A percentile compares a stretch with the other conserved stretches of the same genome.
Conservation (phyloP, 192 early-diverging fungal genomes). For the Phlyctochytrium arcticum region DNA sequence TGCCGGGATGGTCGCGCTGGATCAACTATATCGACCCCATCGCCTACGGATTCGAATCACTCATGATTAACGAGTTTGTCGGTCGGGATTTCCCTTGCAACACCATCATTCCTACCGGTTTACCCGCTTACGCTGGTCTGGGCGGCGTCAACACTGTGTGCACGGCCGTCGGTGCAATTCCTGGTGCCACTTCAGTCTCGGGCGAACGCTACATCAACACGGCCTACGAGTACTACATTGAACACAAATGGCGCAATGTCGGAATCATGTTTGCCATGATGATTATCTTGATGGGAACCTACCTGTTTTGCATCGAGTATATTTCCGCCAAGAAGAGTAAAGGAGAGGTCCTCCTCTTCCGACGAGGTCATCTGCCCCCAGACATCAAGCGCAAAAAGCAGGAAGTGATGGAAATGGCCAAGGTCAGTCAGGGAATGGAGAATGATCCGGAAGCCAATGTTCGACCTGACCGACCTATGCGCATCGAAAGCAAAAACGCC, state of each 20-base stretch:
- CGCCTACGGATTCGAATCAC: conserved; percentile 54
- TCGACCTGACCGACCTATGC: too few species aligned
- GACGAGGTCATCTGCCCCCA: conserved; percentile 30
- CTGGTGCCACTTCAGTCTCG: conserved; percentile 50
- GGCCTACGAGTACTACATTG: conserved; percentile 52
- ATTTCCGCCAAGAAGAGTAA: conserved; percentile 57
- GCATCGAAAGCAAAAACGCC: too few species aligned
- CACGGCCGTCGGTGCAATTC: conserved; percentile 57
- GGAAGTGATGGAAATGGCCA: neutral
- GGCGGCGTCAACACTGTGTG: conserved; percentile 55
- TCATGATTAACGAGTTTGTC: conserved; percentile 58
- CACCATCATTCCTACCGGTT: conserved; percentile 42
- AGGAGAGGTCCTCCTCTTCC: conserved; percentile 49
- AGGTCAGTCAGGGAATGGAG: too few species aligned
- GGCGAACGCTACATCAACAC: conserved; percentile 59
- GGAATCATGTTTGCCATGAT: conserved; percentile 20
- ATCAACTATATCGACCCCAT: conserved; percentile 64
- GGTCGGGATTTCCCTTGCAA: conserved; percentile 21
- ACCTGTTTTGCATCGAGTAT: conserved; percentile 43
- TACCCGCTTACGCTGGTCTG: conserved; percentile 38
- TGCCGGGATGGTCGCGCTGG: conserved; percentile 55
- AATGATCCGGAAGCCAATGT: neutral
- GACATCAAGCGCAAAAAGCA: too few species aligned
- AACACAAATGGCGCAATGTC: conserved; percentile 9
- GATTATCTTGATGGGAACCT: conserved; percentile 11